Conservation (phyloP, 2,329 filamentous ascomycete genomes). For the Tolypocladium endophyticum region DNA sequence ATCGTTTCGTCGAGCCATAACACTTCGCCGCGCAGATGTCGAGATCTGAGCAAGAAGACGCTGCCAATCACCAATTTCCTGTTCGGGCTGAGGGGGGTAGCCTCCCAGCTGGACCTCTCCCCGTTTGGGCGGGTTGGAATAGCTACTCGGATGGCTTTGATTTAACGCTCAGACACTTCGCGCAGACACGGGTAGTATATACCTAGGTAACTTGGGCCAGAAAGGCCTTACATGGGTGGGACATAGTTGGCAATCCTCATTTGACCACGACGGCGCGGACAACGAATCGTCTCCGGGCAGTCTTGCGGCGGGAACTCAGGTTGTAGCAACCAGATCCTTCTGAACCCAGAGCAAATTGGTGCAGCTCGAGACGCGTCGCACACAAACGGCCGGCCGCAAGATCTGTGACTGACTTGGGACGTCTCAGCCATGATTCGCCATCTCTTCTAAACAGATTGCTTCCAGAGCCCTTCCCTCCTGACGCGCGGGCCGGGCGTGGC, state of each 20-base stretch:
- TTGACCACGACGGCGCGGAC: neutral
- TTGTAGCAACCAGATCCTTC: neutral
- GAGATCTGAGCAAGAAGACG: neutral
- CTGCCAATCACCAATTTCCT: neutral
- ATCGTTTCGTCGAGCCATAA: neutral
- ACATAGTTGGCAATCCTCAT: neutral
- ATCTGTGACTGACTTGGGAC: neutral
- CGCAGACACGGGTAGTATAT: no score
- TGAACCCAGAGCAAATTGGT: neutral
- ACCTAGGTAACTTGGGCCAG: neutral
- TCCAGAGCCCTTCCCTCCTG: neutral
- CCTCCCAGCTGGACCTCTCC: no score
- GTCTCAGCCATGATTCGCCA: neutral
- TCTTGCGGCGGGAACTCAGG: neutral
- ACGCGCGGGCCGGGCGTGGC: neutral
- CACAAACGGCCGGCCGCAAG: neutral
- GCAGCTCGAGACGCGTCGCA: neutral
- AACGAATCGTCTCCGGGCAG: neutral
- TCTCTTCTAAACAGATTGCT: neutral
- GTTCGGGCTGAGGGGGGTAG: no score
- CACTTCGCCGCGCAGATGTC: neutral
- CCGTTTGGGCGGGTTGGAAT: no score
- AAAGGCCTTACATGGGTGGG: neutral
- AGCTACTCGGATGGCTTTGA: no score
- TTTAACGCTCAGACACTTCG: no score